phyloP scores from a whole-genome alignment of 768 basidiomycete species.

The Agrocybe pediades region DNA sequence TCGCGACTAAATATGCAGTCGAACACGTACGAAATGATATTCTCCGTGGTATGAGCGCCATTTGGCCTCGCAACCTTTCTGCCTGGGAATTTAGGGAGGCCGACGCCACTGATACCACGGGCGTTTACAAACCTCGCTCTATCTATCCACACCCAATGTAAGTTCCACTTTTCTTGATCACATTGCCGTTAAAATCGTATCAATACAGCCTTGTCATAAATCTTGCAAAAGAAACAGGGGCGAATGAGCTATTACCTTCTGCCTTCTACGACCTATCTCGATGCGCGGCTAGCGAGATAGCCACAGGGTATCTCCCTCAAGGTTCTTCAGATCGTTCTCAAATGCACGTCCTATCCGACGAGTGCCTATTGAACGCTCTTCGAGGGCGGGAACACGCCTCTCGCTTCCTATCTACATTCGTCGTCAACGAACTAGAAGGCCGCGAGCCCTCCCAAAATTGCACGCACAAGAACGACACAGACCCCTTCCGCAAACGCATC shows the following conservation, averaged over 20 bases:
- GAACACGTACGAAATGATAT: slow-evolving; percentile 58
- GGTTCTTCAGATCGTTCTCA: slow-evolving; percentile 24
- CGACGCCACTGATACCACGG: slow-evolving; percentile 48
- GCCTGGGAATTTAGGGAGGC: slow-evolving; percentile 72
- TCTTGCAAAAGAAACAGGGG: slow-evolving; percentile 57
- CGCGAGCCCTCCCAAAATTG: slow-evolving; percentile 54
- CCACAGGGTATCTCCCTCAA: slow-evolving; percentile 45
- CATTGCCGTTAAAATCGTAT: slow-evolving; percentile 4
- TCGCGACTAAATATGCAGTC: slow-evolving; percentile 67
- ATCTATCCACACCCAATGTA: slow-evolving; percentile 71
- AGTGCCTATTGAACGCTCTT: slow-evolving; percentile 60
- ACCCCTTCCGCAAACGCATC: slow-evolving; percentile 46
- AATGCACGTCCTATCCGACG: slow-evolving; percentile 44
- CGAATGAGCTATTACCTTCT: slow-evolving; percentile 63
- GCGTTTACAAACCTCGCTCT: slow-evolving; percentile 57
- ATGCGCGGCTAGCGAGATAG: slow-evolving; percentile 60
- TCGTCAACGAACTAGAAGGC: slow-evolving; percentile 74
- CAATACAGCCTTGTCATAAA: slow-evolving; percentile 61
- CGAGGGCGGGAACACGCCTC: slow-evolving; percentile 73
- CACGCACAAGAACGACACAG: slow-evolving; percentile 46
- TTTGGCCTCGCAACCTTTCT: slow-evolving; percentile 64
- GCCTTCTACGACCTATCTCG: slow-evolving; percentile 84
- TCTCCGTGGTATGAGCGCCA: slow-evolving; percentile 47
- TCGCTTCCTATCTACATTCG: slow-evolving; percentile 76
- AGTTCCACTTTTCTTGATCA: slow-evolving; percentile 20